Evolutionary conservation across 345 rosid genomes (phyloP).

Genomic region (Aurinia saxatilis): DNA sequence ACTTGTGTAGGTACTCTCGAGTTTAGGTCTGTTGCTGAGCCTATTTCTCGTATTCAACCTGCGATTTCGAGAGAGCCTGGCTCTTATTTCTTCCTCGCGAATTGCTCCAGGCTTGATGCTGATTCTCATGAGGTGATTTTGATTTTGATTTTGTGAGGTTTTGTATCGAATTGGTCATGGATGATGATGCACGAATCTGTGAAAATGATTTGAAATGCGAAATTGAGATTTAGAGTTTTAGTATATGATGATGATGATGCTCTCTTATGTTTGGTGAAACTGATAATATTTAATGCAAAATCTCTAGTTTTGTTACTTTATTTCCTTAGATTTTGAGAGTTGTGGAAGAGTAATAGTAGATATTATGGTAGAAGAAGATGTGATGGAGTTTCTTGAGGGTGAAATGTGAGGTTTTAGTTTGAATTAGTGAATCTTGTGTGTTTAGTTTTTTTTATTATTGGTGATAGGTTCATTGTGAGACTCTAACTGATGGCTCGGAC

Average conservation of each 20-base stretch:
- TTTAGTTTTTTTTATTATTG: slow-evolving; percentile 7
- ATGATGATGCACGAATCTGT: not conserved
- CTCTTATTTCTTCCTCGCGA: slow-evolving; percentile 68
- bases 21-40: slow-evolving; percentile 91
- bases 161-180: no score
- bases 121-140: slow-evolving; percentile 42
- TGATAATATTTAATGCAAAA: not conserved
- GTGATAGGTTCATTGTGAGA: slow-evolving; percentile 78
- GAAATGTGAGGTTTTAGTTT: not conserved
- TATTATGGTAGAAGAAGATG: not conserved
- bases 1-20: slow-evolving; percentile 97
- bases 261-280: no score
- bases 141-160: not conserved
- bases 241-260: no score
- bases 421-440: not conserved
- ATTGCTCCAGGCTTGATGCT: slow-evolving; percentile 55
- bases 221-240: no score
- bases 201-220: not conserved
- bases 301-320: no score
- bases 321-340: not conserved
- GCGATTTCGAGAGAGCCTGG: slow-evolving; percentile 72
- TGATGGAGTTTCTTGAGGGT: not conserved
- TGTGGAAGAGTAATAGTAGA: not conserved
- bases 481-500: slow-evolving; percentile 50
- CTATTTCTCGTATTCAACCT: slow-evolving; percentile 76